Base-by-base conservation (phyloP, 768 basidiomycete species). In the Kwoniella sp. region DNA sequence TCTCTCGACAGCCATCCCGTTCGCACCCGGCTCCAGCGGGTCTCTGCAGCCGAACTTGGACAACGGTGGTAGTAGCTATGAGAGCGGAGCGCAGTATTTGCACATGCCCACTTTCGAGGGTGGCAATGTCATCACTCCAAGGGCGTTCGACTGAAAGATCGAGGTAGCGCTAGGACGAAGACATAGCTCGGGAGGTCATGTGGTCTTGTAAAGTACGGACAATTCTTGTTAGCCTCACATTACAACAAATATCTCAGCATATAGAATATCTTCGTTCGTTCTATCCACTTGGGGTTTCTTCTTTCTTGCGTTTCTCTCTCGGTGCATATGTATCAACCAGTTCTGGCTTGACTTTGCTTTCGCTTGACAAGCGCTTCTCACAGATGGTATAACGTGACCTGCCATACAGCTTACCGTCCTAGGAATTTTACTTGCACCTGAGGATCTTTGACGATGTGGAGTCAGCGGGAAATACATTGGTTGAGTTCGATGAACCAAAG, bases 1-100 rank as follows among this genome's bases (percentile, higher is more conserved):
- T 34, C 29, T 64, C 12, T 53, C 62, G n/a, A 64, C 62, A 17
- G 62, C 62, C 22, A 41, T 56, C 22, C 62, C 62, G 3, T 56
- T 51, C 54, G 25, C 48, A 34, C 48, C 48, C 20, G 41, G 31
- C 20, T 47, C 29, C 23, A 22, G 28, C 28, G 41, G 37, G 51
- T 61, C 60, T 54, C 17, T 25, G 22, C 29, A 53, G 29, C n/a
- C 25, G 15, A 26, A 37, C 13, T 11, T n/a, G 30, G 20, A 61
- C n/a, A 34, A 38, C 34, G 51, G 38, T 23, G 51, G 50, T 37
- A 28, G 4, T 45, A 28, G 7, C 12, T 20, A 52, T 47, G 37
- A 55, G 53, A 28, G 25, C 47, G 25, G 51, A 58, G 31, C 55
- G 23, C 63, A 65, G 38, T 65, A 65, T 45, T 25, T 65, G 2